phyloP scores from a whole-genome alignment of 148 eudicot genomes.

The Fagopyrum tataricum region DNA sequence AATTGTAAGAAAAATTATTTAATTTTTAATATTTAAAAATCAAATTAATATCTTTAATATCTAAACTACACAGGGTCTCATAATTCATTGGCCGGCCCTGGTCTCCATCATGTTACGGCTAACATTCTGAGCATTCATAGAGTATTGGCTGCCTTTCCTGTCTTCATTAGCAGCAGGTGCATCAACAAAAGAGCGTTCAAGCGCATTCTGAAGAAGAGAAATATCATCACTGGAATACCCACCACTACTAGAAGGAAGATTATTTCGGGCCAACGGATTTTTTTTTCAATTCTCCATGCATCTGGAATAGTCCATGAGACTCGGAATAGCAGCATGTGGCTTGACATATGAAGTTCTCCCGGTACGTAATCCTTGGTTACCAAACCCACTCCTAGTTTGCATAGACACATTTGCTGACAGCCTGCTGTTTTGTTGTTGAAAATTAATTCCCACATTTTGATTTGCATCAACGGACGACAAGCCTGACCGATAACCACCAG shows the following conservation, averaged over 20 bases:
- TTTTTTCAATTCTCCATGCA: constrained; percentile 5
- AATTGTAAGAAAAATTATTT: no score
- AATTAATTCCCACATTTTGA: constrained; percentile 29
- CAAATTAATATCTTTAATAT: no score
- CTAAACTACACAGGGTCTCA: no score
- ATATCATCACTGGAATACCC: background rate
- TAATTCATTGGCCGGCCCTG: no score
- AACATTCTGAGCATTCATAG: constrained; percentile 6
- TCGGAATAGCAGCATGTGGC: background rate
- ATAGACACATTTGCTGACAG: background rate
- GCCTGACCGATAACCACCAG: constrained; percentile 5
- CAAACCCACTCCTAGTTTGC: background rate
- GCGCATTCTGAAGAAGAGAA: background rate
- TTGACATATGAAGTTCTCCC: background rate
- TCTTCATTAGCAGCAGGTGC: background rate
- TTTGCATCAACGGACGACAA: no score
- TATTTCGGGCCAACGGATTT: background rate
- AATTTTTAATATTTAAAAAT: no score
- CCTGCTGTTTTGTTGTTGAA: constrained; percentile 17
- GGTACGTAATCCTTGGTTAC: background rate
- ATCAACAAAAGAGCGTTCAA: background rate
- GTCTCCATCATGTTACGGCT: background rate
- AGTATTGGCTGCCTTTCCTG: background rate
- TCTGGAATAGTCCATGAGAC: background rate
- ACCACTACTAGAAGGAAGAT: background rate